Evolutionary conservation across 2,329 filamentous ascomycete genomes (phyloP), one percentile per base, ranked within the genome.

Genomic region (Seiridium unicorne): DNA sequence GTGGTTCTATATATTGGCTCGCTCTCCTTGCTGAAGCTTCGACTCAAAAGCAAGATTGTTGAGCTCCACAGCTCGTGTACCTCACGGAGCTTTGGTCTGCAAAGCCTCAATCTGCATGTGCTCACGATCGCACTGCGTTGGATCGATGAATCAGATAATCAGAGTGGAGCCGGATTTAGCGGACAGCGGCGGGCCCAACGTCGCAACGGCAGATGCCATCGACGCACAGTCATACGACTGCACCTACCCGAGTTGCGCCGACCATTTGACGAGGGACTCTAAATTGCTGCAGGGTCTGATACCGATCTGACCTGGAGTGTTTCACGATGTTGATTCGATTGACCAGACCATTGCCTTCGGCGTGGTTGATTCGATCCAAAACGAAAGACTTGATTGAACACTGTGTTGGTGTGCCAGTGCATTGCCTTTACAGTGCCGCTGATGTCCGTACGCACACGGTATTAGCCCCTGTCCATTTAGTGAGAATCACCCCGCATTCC

Each of bases 401-500:
- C 47, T 35, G 47, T 49, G 47, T 32, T 49, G 26, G 35, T 49
- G 47, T 49, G 47, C 18, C 26, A 26, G 18, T 26, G 18, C 47
- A 32, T 31, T 35, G 32, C 32, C 47, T 31, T 5, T 7, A 32
- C 32, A 49, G 13, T 10, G 47, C 47, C 26, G 47, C n/a, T 32
- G 32, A 26, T 49, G 47, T 49, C 32, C 10, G 47, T 32, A 49
- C 7, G 18, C 47, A 32, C 35, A 49, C 47, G 35, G 47, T 49
- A 49, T 9, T 44, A 44, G 36, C 3, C 6, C 35, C 36, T n/a
- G 44, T 40, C 40, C 38, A 44, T 40, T 26, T 44, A 40, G 34
- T 54, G 53, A 44, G 31, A 44, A 57, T 57, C 55, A 57, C 55
- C 55, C 55, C 55, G 55, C 55, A 57, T 47, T 57, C 42, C 55